Evolutionary conservation across 2,329 filamentous ascomycete genomes (phyloP).

Genomic region (Fusarium algeriense): DNA sequence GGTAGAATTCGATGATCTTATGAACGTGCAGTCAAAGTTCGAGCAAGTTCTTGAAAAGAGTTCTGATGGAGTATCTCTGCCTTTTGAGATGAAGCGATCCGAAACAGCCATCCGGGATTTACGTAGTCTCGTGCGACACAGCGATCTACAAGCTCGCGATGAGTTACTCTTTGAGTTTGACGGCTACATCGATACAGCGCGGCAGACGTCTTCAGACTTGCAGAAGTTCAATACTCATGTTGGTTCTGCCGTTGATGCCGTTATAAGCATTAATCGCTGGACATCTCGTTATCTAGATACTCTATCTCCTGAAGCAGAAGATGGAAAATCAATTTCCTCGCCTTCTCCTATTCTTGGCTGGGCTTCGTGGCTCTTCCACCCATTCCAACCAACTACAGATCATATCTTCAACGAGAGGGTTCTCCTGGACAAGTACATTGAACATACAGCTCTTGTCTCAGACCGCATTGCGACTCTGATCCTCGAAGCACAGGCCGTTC

Average conservation of each 20-base stretch:
- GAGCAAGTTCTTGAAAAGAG: conserved; percentile 79
- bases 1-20: conserved; percentile 80
- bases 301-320: conserved; percentile 57
- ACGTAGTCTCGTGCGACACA: conserved; percentile 77
- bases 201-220: conserved; percentile 73
- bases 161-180: conserved; percentile 82
- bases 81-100: conserved; percentile 82
- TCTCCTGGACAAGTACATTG: conserved; percentile 79
- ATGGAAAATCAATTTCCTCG: conserved; percentile 51
- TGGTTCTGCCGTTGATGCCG: conserved; percentile 77
- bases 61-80: conserved; percentile 74
- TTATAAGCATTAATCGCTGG: conserved; percentile 81
- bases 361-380: conserved; percentile 64
- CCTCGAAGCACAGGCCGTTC: conserved; percentile 75
- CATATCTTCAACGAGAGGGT: conserved; percentile 62
- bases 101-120: conserved; percentile 81
- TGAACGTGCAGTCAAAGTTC: conserved; percentile 80
- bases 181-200: conserved; percentile 78
- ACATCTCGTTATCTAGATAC: conserved; percentile 77
- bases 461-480: conserved; percentile 78
- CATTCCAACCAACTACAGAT: conserved; percentile 70
- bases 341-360: conserved; percentile 50
- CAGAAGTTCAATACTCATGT: conserved; percentile 83
- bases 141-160: conserved; percentile 73
- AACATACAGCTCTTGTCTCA: conserved; percentile 77